Evolutionary conservation across 1,284 basidiomycete genomes (phyloP).

Genomic region (Cryptococcus sp.): DNA sequence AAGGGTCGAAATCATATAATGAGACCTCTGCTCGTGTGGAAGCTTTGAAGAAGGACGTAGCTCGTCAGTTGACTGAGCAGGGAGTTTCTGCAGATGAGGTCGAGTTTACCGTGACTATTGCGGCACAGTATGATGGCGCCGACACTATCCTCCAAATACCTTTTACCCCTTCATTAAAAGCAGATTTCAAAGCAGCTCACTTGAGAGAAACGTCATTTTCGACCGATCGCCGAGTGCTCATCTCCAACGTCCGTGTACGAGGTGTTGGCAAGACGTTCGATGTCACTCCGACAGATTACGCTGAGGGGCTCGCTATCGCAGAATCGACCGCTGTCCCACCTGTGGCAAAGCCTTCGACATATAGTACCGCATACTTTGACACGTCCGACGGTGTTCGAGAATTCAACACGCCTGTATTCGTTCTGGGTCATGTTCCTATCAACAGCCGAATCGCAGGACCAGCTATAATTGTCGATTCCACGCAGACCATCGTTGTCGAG

Average conservation of each 20-base stretch:
- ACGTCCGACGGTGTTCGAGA: constrained; percentile 19
- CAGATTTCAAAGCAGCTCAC: constrained; percentile 21
- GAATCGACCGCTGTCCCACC: not conserved
- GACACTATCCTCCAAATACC: constrained; percentile 49
- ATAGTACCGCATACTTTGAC: constrained; percentile 51
- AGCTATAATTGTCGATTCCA: constrained; percentile 29
- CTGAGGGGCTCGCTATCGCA: constrained; percentile 17
- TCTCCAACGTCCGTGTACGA: constrained; percentile 54
- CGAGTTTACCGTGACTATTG: constrained; percentile 39
- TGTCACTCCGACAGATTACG: constrained; percentile 24
- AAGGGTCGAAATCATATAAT: constrained; percentile 24
- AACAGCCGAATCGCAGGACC: constrained; percentile 22
- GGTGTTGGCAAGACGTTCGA: constrained; percentile 54
- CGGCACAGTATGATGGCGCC: constrained; percentile 40
- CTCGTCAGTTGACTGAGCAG: constrained; percentile 43
- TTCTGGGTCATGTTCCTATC: constrained; percentile 12
- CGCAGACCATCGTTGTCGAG: constrained; percentile 35
- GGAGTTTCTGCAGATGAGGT: constrained; percentile 47
- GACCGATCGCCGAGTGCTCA: constrained; percentile 46
- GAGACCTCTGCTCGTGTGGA: constrained; percentile 18
- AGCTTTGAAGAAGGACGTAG: constrained; percentile 23
- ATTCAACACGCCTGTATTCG: constrained; percentile 22
- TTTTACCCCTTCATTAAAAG: constrained; percentile 35
- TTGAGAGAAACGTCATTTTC: constrained; percentile 52
- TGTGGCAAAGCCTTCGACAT: constrained; percentile 10